Base-by-base conservation (phyloP, 257 asterid genomes). In the Nicotiana noctiflora region DNA sequence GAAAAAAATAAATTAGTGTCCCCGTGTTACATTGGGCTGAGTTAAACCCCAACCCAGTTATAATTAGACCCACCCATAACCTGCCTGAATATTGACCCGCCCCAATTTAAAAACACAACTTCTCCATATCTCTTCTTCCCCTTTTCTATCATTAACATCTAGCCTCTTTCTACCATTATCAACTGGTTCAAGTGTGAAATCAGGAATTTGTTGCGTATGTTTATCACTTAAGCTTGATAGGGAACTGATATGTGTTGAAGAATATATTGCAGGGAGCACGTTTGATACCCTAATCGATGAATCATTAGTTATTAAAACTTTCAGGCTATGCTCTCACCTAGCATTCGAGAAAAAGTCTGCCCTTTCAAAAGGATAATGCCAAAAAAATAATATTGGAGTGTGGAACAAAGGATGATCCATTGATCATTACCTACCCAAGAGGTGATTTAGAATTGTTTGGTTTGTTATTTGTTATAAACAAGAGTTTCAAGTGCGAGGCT, bases 241-340 rank as follows among this genome's bases (percentile, higher is more conserved):
- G 68, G 85, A 83, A 66, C 81, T 82, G 27, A 77, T 56, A 64
- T 49, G 86, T 60, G 84, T 88, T 79, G 86, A 81, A 82, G 91
- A 86, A 81, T 87, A 86, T 79, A 77, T 46, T 31, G 84, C 86
- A 29, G 88, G 89, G 78, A 83, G 80, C 37, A 91, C 88, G 40
- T 52, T 80, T 0, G 97, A 89, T 53, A 94, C 63, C 80, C 84
- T 83, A 29, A 90, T 79, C 23, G 87, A 81, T 40, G 94, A 89
- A 82, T 95, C 96, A 84, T 91, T 90, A 27, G 29, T 27, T 27
- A 27, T 27, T 1, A 27, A 0, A 12, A 95, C 97, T 89, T 90
- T 95, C 80, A 95, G 61, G 70, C 93, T 92, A 46, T 93, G 93
- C 82, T 93, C 98, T 11, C 98, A 98, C 76, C 87, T 88, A 14